Base-by-base conservation (phyloP, 345 rosid genomes). In the Melaleuca alternifolia region DNA sequence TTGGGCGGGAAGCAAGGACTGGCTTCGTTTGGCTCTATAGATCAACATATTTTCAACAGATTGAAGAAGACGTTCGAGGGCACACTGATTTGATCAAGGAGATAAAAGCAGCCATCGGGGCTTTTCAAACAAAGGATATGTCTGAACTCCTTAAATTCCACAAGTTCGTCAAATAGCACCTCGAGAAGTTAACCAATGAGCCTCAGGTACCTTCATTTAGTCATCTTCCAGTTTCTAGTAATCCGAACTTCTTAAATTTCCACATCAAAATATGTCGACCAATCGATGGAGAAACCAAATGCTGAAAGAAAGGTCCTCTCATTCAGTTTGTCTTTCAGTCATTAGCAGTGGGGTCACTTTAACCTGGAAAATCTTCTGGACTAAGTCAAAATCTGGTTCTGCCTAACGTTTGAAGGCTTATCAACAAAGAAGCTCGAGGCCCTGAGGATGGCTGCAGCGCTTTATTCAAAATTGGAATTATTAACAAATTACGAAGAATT, bases 31-130 rank as follows among this genome's bases (percentile, higher is more conserved):
- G 61, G 18, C 84, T 84, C 18, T 23, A 11, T 51, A 94, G 97
- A 86, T 95, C 96, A 33, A 85, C 95, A 82, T 95, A 94, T 83
- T 95, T 95, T 90, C 94, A 91, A 46, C 91, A 95, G 87, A 95
- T 94, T 83, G 94, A 94, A 90, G 94, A 92, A 87, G 96, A 95
- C 54, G 91, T 92, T 85, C 87, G 88, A 24, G 93, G 89, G 88
- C 79, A 93, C 82, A 81, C 93, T 28, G 87, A 89, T 85, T 84
- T 87, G 20, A 91, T 95, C 23, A 83, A 71, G 53, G 93, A 92
- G 88, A 59, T 95, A 83, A 94, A 91, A 86, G 37, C 86, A 37
- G 87, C 87, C 51, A 95, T 95, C 54, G 88, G 57, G 57, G 83
- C 82, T 21, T 94, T 92, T 87, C 83, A 91, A 84, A 91, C 93